Evolutionary conservation across 1,284 basidiomycete genomes (phyloP).

Genomic region (Grifola frondosa): DNA sequence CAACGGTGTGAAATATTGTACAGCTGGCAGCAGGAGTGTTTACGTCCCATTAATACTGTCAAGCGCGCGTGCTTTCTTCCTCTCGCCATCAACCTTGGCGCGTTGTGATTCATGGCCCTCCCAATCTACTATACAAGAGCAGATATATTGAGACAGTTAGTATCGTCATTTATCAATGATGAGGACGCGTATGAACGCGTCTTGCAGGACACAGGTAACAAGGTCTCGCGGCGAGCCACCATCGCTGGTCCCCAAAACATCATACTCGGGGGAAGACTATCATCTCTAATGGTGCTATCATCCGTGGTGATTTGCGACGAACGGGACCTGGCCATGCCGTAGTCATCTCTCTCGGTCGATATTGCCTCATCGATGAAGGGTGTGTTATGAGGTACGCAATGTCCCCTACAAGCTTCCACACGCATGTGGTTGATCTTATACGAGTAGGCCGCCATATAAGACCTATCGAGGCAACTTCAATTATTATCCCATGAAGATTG

Average conservation of each 20-base stretch:
- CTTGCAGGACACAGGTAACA: constrained; percentile 44
- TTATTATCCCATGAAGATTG: constrained; percentile 96
- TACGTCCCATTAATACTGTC: too few species aligned
- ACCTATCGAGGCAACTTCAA: constrained; percentile 90
- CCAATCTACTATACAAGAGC: constrained; percentile 69
- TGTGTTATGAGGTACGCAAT: constrained; percentile 85
- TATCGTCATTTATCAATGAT: background rate
- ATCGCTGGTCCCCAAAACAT: constrained; percentile 95
- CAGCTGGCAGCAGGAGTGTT: too few species aligned
- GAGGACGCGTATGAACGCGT: too few species aligned
- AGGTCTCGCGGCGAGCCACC: constrained; percentile 86
- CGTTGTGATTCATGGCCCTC: constrained; percentile 55
- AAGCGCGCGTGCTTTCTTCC: too few species aligned
- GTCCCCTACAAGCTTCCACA: too few species aligned
- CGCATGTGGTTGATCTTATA: too few species aligned
- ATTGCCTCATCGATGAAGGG: constrained; percentile 91
- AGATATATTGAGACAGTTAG: constrained; percentile 77
- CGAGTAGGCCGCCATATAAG: constrained; percentile 79
- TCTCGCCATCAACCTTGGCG: constrained; percentile 4
- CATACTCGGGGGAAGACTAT: constrained; percentile 96
- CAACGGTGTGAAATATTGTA: too few species aligned
- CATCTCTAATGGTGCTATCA: constrained; percentile 83
- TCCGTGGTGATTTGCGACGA: constrained; percentile 84
- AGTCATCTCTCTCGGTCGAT: constrained; percentile 88
- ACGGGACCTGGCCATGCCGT: constrained; percentile 90